These are phyloP conservation scores for Vigna trinervia DNA, from an alignment of 306 rosid genomes.

Conservation along the genomic window DNA sequence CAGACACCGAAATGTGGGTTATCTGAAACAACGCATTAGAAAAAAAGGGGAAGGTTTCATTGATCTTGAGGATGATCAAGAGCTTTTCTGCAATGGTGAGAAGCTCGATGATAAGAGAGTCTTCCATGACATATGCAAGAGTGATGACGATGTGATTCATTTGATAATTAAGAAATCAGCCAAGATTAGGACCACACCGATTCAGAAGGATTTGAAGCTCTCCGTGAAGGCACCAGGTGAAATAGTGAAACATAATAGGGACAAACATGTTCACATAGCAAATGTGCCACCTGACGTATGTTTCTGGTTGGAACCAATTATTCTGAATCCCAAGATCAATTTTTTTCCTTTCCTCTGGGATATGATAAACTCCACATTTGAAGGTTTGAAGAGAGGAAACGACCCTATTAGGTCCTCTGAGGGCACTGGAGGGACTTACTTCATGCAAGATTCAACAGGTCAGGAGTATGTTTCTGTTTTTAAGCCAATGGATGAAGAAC, in stretches of 20 bases:
- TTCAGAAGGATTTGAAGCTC: slow-evolving; percentile 58
- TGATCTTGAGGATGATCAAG: slow-evolving; percentile 66
- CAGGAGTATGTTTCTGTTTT: slow-evolving; percentile 69
- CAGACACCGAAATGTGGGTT: slow-evolving; percentile 60
- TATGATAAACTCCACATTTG: slow-evolving; percentile 51
- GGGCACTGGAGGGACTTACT: slow-evolving; percentile 85
- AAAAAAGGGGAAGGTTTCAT: slow-evolving; percentile 51
- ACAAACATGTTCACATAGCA: slow-evolving; percentile 26
- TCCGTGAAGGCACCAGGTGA: slow-evolving; percentile 52
- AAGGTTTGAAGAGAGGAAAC: slow-evolving; percentile 57
- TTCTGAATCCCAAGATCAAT: slow-evolving; percentile 47
- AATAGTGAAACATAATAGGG: slow-evolving; percentile 30
- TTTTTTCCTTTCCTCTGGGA: slow-evolving; percentile 51
- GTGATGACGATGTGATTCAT: slow-evolving; percentile 57
- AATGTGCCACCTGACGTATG: slow-evolving; percentile 42
- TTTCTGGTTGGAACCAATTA: slow-evolving; percentile 59
- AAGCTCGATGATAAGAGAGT: slow-evolving; percentile 64
- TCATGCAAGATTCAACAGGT: slow-evolving; percentile 72
- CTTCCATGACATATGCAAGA: slow-evolving; percentile 60
- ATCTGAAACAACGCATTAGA: slow-evolving; percentile 59
- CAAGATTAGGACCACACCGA: slow-evolving; percentile 52
- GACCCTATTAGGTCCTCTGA: slow-evolving; percentile 56
- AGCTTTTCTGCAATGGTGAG: slow-evolving; percentile 65
- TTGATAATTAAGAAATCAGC: slow-evolving; percentile 61
- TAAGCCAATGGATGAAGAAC: slow-evolving; percentile 94